A percentile compares a stretch with the other conserved stretches of the same genome.
phyloP scores from a whole-genome alignment of 1,284 basidiomycete species.

The Tylopilus orsonianus region DNA sequence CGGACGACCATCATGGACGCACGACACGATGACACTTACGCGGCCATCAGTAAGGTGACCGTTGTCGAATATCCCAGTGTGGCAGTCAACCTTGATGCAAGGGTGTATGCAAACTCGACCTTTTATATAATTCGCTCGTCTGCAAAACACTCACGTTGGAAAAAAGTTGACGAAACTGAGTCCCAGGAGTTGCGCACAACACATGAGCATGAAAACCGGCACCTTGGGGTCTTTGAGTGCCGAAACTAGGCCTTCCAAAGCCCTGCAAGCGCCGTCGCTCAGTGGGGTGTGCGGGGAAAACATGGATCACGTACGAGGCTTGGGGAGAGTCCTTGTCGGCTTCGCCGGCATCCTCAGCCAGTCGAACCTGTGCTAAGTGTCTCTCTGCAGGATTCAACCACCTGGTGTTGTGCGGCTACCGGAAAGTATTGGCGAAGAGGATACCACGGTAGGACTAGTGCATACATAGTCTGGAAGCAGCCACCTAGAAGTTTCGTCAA shows the following conservation, averaged over 20 bases:
- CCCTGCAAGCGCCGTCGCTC: slow-evolving; percentile 35
- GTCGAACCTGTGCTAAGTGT: slow-evolving; percentile 65
- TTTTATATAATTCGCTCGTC: no score
- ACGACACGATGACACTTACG: slow-evolving; percentile 42
- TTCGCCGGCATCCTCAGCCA: slow-evolving; percentile 73
- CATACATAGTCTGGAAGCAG: slow-evolving; percentile 31
- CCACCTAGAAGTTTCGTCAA: slow-evolving; percentile 36
- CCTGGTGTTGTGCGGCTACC: slow-evolving; percentile 61
- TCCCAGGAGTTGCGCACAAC: slow-evolving; percentile 53
- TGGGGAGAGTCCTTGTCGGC: slow-evolving; percentile 57
- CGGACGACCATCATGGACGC: background rate
- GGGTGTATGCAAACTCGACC: background rate
- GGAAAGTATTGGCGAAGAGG: background rate
- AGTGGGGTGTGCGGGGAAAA: background rate
- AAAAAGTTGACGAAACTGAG: slow-evolving; percentile 75
- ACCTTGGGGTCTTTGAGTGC: slow-evolving; percentile 39
- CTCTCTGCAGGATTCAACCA: slow-evolving; percentile 63
- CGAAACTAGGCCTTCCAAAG: slow-evolving; percentile 50
- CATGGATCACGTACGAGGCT: slow-evolving; percentile 48
- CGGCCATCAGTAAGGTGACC: slow-evolving; percentile 60
- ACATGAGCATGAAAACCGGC: slow-evolving; percentile 55
- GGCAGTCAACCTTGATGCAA: slow-evolving; percentile 47
- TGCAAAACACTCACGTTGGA: slow-evolving; percentile 49
- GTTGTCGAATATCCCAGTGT: slow-evolving; percentile 67
- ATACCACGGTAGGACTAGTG: no score